These are phyloP conservation scores for Cucumis hystrix DNA, from an alignment of 306 rosid species.

Conservation along the genomic window DNA sequence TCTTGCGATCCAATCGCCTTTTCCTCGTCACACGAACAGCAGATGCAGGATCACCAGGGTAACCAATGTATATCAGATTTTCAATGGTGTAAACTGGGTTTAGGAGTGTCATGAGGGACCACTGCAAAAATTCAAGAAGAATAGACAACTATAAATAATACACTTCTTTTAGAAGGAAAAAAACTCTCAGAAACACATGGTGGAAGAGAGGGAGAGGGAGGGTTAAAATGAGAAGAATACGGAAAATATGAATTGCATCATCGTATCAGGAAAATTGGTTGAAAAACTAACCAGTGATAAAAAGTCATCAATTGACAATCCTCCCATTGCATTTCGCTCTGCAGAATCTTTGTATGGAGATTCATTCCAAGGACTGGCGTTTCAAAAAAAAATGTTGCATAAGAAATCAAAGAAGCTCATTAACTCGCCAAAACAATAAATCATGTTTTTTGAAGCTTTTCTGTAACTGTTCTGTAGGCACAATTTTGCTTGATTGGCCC, in stretches of 20 bases:
- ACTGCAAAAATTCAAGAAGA: constrained; percentile 31
- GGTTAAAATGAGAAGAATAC: not conserved
- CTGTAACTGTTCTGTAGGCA: no score
- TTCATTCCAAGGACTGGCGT: constrained; percentile 65
- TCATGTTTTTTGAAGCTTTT: no score
- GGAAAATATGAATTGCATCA: not conserved
- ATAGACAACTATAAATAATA: not conserved
- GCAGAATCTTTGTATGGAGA: constrained; percentile 61
- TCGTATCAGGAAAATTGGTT: not conserved
- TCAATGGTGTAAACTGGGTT: constrained; percentile 72
- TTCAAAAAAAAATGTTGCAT: constrained; percentile 13
- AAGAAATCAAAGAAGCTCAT: constrained; percentile 3
- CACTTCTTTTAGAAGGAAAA: not conserved
- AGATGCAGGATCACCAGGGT: constrained; percentile 58
- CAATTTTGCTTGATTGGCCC: no score
- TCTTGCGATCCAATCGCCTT: constrained; percentile 79
- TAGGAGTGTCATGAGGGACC: constrained; percentile 90
- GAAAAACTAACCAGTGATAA: constrained; percentile 32
- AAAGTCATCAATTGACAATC: constrained; percentile 69
- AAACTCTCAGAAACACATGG: not conserved
- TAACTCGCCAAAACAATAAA: not conserved
- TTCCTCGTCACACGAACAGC: constrained; percentile 68
- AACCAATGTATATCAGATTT: constrained; percentile 86
- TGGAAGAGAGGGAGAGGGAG: not conserved
- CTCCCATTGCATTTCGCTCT: constrained; percentile 74